Conservation (phyloP, 2,329 filamentous ascomycete genomes). For the Sporothrix curviconia region DNA sequence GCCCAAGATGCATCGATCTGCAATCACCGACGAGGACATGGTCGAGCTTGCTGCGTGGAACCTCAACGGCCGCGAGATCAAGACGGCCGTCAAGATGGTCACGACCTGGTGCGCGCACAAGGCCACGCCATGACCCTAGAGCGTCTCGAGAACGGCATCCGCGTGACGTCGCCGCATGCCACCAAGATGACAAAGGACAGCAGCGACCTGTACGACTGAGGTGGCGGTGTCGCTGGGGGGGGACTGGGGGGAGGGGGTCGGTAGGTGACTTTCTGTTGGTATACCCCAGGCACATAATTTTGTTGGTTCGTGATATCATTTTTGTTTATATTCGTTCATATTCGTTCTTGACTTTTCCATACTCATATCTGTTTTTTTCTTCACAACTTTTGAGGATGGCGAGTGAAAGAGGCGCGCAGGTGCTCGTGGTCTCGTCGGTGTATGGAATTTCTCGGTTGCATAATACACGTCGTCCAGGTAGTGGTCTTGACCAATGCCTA, state of each 20-base stretch:
- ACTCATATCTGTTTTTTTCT: background rate
- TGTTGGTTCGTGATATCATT: background rate
- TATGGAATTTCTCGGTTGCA: background rate
- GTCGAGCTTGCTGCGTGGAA: conserved; percentile 34
- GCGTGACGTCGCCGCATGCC: conserved; percentile 38
- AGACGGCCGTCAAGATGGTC: conserved; percentile 42
- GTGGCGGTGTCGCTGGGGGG: background rate
- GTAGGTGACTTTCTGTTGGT: background rate
- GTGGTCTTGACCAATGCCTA: background rate
- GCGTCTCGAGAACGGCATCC: conserved; percentile 39
- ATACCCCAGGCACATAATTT: background rate
- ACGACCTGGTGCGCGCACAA: conserved; percentile 40
- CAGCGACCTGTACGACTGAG: conserved; percentile 14
- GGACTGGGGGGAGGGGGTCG: background rate
- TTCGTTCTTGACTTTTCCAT: background rate
- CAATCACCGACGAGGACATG: conserved; percentile 30
- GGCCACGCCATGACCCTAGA: conserved; percentile 35
- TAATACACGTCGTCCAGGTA: background rate
- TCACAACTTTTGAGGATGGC: conserved; percentile 15
- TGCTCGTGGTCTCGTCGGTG: background rate
- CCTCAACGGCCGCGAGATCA: conserved; percentile 42
- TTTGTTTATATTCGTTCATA: background rate
- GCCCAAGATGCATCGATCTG: background rate
- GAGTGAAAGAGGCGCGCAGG: background rate
- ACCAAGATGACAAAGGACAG: conserved; percentile 25